phyloP scores from a whole-genome alignment of 129 eudicot species.

The Chrysanthemum makinoi region DNA sequence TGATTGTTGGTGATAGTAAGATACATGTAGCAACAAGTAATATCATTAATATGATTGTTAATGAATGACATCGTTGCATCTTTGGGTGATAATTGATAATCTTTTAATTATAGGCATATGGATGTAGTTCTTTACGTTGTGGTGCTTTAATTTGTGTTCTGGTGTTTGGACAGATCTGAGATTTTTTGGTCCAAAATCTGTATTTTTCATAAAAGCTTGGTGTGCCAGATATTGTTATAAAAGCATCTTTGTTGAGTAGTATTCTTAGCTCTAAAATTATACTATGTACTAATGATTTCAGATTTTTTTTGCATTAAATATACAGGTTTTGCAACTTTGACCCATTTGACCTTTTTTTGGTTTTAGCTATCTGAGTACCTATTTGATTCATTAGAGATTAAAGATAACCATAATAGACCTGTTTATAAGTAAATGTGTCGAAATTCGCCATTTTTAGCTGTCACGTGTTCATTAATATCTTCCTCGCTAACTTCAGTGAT shows the following conservation, averaged over 20 bases:
- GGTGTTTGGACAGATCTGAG: not conserved
- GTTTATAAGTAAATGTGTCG: slow-evolving; percentile 2
- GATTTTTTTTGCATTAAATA: not conserved
- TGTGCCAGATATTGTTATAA: not conserved
- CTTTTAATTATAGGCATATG: no score
- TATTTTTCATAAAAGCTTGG: not conserved
- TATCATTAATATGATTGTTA: no score
- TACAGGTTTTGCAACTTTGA: not conserved
- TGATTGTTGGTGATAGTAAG: no score
- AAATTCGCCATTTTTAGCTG: slow-evolving; percentile 1
- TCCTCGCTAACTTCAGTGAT: slow-evolving; percentile 11
- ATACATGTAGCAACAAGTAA: no score
- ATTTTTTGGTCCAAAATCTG: not conserved
- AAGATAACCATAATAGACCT: not conserved
- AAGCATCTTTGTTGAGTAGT: not conserved
- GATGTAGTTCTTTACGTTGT: no score
- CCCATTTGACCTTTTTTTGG: not conserved
- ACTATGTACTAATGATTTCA: not conserved
- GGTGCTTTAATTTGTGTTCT: no score
- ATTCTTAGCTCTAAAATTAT: no score
- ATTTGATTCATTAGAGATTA: not conserved
- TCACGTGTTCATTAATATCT: not conserved
- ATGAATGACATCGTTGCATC: no score
- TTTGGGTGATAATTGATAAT: no score
- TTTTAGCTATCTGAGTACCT: not conserved